These are phyloP conservation scores for Boletus pseudopeckii DNA, from an alignment of 768 basidiomycete species.

Conservation along the genomic window DNA sequence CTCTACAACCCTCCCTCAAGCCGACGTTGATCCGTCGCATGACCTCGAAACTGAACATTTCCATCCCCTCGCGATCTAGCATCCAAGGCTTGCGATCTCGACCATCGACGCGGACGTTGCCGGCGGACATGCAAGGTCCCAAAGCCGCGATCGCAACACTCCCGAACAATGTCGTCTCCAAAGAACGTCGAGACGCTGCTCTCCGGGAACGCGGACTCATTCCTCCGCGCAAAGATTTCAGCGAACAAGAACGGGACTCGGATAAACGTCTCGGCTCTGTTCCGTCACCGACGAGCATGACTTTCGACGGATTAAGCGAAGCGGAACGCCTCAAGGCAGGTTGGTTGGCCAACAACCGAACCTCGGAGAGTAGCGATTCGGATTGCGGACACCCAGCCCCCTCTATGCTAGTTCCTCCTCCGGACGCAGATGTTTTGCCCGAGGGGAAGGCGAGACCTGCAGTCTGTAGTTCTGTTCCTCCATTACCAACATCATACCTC, in stretches of 20 bases:
- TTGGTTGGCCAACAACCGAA: conserved; percentile 46
- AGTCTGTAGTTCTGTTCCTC: conserved; percentile 18
- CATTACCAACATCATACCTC: conserved; percentile 23
- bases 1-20: conserved; percentile 5
- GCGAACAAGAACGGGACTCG: conserved; percentile 40
- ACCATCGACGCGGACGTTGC: conserved; percentile 11
- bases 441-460: conserved; percentile 25
- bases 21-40: conserved; percentile 28
- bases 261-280: conserved; percentile 38
- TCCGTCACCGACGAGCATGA: conserved; percentile 28
- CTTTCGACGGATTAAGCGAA: conserved; percentile 34
- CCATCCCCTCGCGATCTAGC: conserved; percentile 15
- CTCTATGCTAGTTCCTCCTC: background rate
- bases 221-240: conserved; percentile 41
- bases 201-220: conserved; percentile 58
- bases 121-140: background rate
- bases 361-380: conserved; percentile 25
- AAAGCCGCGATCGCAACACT: conserved; percentile 1
- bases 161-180: conserved; percentile 25
- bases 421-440: no score
- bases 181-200: conserved; percentile 43
- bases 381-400: conserved; percentile 4
- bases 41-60: conserved; percentile 27
- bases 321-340: conserved; percentile 52
- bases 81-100: conserved; percentile 7